Evolutionary conservation across 768 basidiomycete species (phyloP).

Genomic region (Hortiboletus campestris): DNA sequence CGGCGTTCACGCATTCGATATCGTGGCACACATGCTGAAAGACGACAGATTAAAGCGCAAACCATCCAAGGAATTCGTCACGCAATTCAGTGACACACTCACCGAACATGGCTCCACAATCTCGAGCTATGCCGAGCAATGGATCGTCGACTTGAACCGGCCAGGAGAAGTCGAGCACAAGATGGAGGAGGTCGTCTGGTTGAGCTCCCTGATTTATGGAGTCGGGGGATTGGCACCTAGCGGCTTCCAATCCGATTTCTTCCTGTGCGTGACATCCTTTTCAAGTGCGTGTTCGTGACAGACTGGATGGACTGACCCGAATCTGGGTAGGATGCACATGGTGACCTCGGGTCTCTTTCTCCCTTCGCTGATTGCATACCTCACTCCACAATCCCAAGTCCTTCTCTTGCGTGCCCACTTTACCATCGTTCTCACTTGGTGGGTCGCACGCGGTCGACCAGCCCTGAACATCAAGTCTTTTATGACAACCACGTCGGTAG

Average conservation of each 20-base stretch:
- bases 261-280: conserved; percentile 38
- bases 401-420: conserved; percentile 30
- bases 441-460: conserved; percentile 31
- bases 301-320: neutral
- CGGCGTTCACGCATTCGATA: conserved; percentile 39
- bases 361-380: conserved; percentile 17
- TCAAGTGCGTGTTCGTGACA: neutral
- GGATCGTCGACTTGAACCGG: conserved; percentile 39
- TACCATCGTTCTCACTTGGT: conserved; percentile 30
- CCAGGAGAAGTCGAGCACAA: conserved; percentile 46
- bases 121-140: conserved; percentile 34
- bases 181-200: conserved; percentile 62
- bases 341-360: conserved; percentile 31
- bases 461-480: conserved; percentile 29
- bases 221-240: conserved; percentile 54
- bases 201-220: conserved; percentile 52
- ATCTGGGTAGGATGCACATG: conserved; percentile 19
- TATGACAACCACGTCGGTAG: conserved; percentile 22
- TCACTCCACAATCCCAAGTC: conserved; percentile 13
- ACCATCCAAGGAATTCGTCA: conserved; percentile 13
- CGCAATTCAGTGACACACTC: too few species aligned
- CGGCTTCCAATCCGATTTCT: conserved; percentile 44
- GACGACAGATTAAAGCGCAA: conserved; percentile 36
- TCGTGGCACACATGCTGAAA: conserved; percentile 52
- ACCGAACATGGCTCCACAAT: neutral